Base-by-base conservation (phyloP, 352 stramenopile genomes). In the Phytophthora ohioensis region DNA sequence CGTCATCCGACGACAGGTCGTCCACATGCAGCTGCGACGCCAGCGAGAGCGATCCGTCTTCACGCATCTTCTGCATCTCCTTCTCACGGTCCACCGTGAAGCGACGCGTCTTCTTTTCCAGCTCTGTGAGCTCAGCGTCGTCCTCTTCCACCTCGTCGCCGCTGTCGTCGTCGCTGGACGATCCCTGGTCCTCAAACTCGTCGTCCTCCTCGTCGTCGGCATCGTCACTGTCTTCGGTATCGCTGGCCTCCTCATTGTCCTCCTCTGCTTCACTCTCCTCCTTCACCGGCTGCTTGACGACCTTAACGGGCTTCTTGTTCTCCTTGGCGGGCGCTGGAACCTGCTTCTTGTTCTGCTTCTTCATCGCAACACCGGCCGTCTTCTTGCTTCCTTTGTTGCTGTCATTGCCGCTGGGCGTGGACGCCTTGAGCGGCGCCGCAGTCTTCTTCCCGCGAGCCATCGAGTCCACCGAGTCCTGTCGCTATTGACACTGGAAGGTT, bases 1-100 rank as follows among this genome's bases (percentile, higher is more conserved):
- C 98, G 78, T 99, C 98, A 79, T 99, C 98, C 2, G 96, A 99
- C 34, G 97, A 99, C 70, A 99, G 76, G 69, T 99, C 97, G 73
- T 99, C 98, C 9, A 99, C 94, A 82, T 99, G 97, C 73, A 99
- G 88, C 62, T 91, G 91, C 52, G 90, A 91, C 15, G 92, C 89
- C 32, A 92, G 51, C 47, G 93, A 78, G 7, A 98, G 78, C 56
- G 87, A 92, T 30, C 89, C 89, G 58, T 96, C 88, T 61, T 92
- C 85, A 30, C 91, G 88, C 88, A 94, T 96, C 61, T 90, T 71
- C 57, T 93, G 86, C 58, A 96, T 60, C 64, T 94, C 83, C 52
- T 88, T 79, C 69, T 94, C 84, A 35, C 87, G 84, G 57, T 92
- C 80, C 59, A 92, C 81, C 3, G 79, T 74, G 55, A 95, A 92